Base-by-base conservation (phyloP, 306 rosid species). In the Corylus americana region DNA sequence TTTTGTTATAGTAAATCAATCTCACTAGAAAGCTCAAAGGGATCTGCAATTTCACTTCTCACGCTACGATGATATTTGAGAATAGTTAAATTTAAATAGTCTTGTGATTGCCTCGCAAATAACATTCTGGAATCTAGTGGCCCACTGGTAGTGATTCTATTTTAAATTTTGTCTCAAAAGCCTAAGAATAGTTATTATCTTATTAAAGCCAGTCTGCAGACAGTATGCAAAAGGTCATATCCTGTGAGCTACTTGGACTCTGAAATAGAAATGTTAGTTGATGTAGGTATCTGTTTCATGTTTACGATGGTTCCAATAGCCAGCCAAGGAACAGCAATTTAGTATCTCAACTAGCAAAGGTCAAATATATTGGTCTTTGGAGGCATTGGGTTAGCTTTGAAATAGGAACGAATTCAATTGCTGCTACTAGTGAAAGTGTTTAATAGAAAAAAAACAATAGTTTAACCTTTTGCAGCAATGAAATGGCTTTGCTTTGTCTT, bases 171-270 rank as follows among this genome's bases (percentile, higher is more conserved):
- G n/a, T 42, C 27, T 13, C 35, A 58, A 58, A n/a, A 22, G 64
- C 29, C 64, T 58, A 67, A 37, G 50, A 67, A 39, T 8, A 39
- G 42, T 44, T 58, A 58, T 58, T 58, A 58, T 22, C n/a, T 9
- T 58, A 22, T 37, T 22, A 4, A 58, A 27, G 64, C 37, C 37
- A 58, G 35, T 22, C 64, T 10, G 13, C 64, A 58, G 31, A 22
- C 64, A 9, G 70, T 67, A 39, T 14, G 71, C 71, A 35, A 66
- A 66, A 67, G n/a, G 49, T 16, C 71, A 37, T 37, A 37, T 61
- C 3, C 8, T 4, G 29, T 67, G 27, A 11, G 50, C 71, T 37
- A 14, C 47, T 16, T 66, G 49, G 20, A 18, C 71, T 66, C 11
- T 35, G 63, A 57, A 20, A 57, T 57, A 9, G 63, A 37, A 22